Conservation (phyloP, 2,329 filamentous ascomycete genomes). For the Neofusicoccum ribis region DNA sequence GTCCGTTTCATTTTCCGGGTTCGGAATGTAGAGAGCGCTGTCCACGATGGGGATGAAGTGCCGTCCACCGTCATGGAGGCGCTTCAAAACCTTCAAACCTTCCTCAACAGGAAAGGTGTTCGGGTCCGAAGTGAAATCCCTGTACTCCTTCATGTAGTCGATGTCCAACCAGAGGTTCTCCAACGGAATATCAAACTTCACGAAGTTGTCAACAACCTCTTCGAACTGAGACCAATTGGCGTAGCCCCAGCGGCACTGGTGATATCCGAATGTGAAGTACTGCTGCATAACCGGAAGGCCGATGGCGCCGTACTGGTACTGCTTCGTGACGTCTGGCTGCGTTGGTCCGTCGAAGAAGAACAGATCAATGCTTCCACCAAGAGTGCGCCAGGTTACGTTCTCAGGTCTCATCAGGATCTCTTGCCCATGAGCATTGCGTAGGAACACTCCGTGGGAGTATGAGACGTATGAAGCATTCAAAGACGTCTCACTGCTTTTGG, state of each 20-base stretch:
- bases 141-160: constrained; percentile 60
- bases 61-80: constrained; percentile 55
- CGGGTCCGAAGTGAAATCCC: constrained; percentile 60
- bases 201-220: constrained; percentile 56
- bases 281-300: constrained; percentile 77
- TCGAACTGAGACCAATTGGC: constrained; percentile 68
- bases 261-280: constrained; percentile 79
- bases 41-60: constrained; percentile 65
- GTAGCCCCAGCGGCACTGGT: constrained; percentile 85
- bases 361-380: constrained; percentile 76
- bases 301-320: constrained; percentile 67
- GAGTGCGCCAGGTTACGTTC: constrained; percentile 69
- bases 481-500: constrained; percentile 37
- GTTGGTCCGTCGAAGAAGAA: constrained; percentile 77
- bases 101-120: constrained; percentile 52
- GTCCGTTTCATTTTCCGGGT: constrained; percentile 67
- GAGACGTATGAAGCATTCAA: constrained; percentile 59
- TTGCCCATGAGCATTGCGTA: constrained; percentile 74
- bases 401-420: constrained; percentile 66
- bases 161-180: constrained; percentile 49
- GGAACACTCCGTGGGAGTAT: constrained; percentile 74
- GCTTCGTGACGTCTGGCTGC: constrained; percentile 66
- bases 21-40: constrained; percentile 69
- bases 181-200: constrained; percentile 57
- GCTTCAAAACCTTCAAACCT: constrained; percentile 53